Base-by-base conservation (phyloP, 1,284 basidiomycete species). In the Moesziomyces aphidis region DNA sequence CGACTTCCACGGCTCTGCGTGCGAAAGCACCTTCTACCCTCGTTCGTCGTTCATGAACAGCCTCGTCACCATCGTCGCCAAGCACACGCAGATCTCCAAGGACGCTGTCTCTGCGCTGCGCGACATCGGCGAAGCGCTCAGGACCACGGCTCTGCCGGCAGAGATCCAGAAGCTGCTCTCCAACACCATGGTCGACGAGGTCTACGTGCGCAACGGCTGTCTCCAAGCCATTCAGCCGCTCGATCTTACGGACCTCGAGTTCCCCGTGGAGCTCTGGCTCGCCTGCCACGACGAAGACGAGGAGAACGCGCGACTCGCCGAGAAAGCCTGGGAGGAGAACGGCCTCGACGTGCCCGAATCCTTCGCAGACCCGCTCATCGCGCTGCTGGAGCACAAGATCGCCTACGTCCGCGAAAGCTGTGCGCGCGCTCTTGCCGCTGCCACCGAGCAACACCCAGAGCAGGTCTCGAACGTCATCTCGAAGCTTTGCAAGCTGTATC, bases 291-390 rank as follows among this genome's bases (percentile, higher is more conserved):
- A 99, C 72, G 89, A 90, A 7, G 96, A 99, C 82, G 93, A 94
- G 76, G 93, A 96, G 81, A 97, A 97, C 75, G 90, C 91, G 0
- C 88, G 91, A 48, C 87, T 98, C 44, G 95, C 95, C 9, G 87
- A 87, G 28, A 90, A 91, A 78, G 85, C 95, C 13, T 99, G 95
- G 96, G 95, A 97, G 63, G 97, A 99, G 79, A 99, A 99, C 78
- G 95, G 93, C 13, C 86, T 99, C 42, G 94, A 98, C 80, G 90
- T 97, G 7, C 90, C 93, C 0, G 92, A 93, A 77, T 85, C 85
- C 4, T 97, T 91, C 85, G 86, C 93, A 1, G 83, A 85, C 2
- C 86, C 88, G 47, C 86, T 98, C 19, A 83, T 94, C 11, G 84
- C 86, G 0, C 93, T 90, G 80, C 88, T 98, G 24, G 91, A 89